Conservation (phyloP, 2,329 filamentous ascomycete species). For the Torrubiellomyces zombiae region DNA sequence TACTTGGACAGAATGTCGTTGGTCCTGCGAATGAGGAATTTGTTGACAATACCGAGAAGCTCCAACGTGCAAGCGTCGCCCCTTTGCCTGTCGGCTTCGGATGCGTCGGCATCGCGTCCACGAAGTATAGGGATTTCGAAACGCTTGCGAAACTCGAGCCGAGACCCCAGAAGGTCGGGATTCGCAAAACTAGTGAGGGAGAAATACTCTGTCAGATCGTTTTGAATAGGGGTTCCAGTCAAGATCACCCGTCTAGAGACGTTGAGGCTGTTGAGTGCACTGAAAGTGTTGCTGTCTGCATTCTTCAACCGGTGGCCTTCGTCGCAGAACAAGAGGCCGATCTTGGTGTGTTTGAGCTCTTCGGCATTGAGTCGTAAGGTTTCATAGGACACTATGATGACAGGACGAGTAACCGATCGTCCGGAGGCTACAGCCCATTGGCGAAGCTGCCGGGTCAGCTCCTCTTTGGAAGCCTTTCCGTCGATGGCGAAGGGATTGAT, state of each 20-base stretch:
- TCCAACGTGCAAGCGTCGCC: conserved; percentile 74
- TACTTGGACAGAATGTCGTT: conserved; percentile 99
- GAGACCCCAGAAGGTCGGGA: conserved; percentile 74
- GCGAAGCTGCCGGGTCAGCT: conserved; percentile 73
- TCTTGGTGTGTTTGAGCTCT: conserved; percentile 75
- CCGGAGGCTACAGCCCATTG: conserved; percentile 91
- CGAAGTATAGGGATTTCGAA: conserved; percentile 86
- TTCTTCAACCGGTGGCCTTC: conserved; percentile 96
- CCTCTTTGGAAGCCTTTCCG: conserved; percentile 88
- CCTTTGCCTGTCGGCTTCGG: conserved; percentile 63
- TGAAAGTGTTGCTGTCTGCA: conserved; percentile 89
- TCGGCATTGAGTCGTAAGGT: conserved; percentile 83
- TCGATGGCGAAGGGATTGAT: conserved; percentile 91
- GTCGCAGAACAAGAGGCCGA: conserved; percentile 86
- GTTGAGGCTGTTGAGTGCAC: conserved; percentile 74
- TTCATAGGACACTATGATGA: conserved; percentile 96
- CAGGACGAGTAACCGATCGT: conserved; percentile 75
- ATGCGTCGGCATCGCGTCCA: conserved; percentile 79
- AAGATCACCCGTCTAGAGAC: conserved; percentile 85
- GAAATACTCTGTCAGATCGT: conserved; percentile 97
- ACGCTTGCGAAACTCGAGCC: conserved; percentile 81
- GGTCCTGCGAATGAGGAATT: conserved; percentile 93
- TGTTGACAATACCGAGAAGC: conserved; percentile 76
- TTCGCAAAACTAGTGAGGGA: conserved; percentile 93
- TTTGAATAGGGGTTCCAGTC: conserved; percentile 94